Percentiles rank a stretch among this genome's conserved stretches.
Evolutionary conservation across 441 rosid genomes (phyloP).

Genomic region (Populus hybrid): DNA sequence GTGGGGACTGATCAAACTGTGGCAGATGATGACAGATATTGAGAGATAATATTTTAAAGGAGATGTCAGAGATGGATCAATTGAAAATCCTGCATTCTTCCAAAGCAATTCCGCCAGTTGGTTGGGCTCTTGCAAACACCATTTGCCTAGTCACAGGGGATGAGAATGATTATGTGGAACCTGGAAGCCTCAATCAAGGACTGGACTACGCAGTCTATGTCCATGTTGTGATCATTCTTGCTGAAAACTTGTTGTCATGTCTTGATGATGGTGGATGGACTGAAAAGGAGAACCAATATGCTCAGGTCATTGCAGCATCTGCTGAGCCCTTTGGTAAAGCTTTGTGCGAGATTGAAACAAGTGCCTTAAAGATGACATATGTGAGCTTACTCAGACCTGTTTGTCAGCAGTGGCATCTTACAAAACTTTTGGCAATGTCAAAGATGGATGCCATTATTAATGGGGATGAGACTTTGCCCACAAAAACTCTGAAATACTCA

Average conservation of each 20-base stretch:
- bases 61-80: constrained; percentile 52
- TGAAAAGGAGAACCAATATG: constrained; percentile 44
- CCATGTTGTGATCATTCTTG: constrained; percentile 55
- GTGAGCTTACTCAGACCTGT: constrained; percentile 69
- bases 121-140: constrained; percentile 92
- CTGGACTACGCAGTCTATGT: constrained; percentile 64
- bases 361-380: constrained; percentile 47
- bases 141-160: constrained; percentile 59
- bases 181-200: constrained; percentile 46
- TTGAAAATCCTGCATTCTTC: constrained; percentile 36
- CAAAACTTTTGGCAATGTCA: constrained; percentile 58
- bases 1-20: constrained; percentile 72
- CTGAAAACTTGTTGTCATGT: constrained; percentile 58
- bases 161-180: constrained; percentile 61
- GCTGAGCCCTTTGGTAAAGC: constrained; percentile 16
- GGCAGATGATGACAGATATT: constrained; percentile 96
- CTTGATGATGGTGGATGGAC: constrained; percentile 46
- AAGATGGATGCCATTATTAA: constrained; percentile 33
- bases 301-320: constrained; percentile 39
- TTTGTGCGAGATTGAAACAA: constrained; percentile 29
- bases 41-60: constrained; percentile 49
- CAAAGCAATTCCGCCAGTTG: constrained; percentile 63
- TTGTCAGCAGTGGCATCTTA: constrained; percentile 94
- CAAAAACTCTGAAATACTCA: constrained; percentile 26
- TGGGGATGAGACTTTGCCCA: constrained; percentile 28